Base-by-base conservation (phyloP, 257 asterid species). In the Nicotiana benthamiana region DNA sequence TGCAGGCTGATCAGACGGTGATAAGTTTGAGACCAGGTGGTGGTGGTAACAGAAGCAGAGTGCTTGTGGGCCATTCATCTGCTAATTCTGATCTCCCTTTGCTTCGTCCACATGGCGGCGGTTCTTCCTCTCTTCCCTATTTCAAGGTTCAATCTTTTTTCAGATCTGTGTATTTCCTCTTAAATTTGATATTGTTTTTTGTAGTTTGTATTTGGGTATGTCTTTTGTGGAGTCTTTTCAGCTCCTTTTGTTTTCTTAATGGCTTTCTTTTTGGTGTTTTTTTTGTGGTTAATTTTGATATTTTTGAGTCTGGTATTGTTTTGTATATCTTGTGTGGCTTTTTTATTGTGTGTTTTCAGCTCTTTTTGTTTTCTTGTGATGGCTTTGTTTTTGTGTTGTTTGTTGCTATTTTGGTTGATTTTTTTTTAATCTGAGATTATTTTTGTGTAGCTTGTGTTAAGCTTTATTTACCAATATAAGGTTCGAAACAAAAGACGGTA, bases 1-100 rank as follows among this genome's bases (percentile, higher is more conserved):
- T 89, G 92, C 90, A 89, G 88, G 83, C 90, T 85, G 92, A 87
- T 80, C 90, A 87, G 84, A 83, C 90, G 77, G 87, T 85, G 60
- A 46, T 89, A 80, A 89, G 90, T 78, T 87, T 89, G 83, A 80
- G 92, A 85, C 92, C 92, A 66, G 92, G 92, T 46, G 92, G 90
- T 74, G 85, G 85, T 81, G 83, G 88, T 46, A 84, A 87, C 24
- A 82, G 85, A 57, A 82, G 86, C 84, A 82, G 88, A 83, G 74
- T 84, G 79, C 80, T 84, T 68, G 89, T 13, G 86, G 83, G 11
- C n/a, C 87, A 40, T 82, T 82, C 85, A 6, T 70, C 60, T 13
- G 66, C 56, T 18, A 84, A 81, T 86, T 83, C 87, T 57, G 91
- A 86, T 83, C 85, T 79, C 32, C 79, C 80, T 32, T 63, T 62